Base-by-base conservation (phyloP, 2,329 filamentous ascomycete species). In the Aspergillus sp. region DNA sequence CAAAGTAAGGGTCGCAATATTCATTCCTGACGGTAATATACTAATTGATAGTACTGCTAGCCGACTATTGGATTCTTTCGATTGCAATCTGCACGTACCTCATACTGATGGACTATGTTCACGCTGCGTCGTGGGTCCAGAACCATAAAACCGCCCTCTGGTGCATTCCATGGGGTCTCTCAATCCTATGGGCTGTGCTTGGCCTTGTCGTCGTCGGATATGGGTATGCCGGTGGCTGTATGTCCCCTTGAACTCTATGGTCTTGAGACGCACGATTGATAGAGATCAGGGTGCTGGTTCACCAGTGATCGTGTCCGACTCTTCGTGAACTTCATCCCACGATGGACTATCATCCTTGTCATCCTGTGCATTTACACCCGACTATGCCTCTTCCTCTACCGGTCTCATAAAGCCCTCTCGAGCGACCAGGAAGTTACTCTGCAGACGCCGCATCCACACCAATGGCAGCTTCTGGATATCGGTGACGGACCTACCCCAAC, bases 61-160 rank as follows among this genome's bases (percentile, higher is more conserved):
- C 57, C 17, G 57, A 59, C 32, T 59, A 59, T 23, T 59, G 57
- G 57, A 59, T 59, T 15, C 50, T 59, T 7, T 54, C 23, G 32
- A 54, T 59, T 38, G 57, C 51, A 17, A 39, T 54, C 21, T 59
- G 57, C 50, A 59, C 57, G 21, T 51, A 59, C 15, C 57, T 59
- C 2, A 59, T 59, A 42, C 44, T 59, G 5, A 59, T 59, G 57
- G 57, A 59, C 32, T 44, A 59, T 25, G 42, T 51, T 8, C 15
- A 27, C 5, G 51, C 57, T 11, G 41, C 51, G 5, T 49, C 57
- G 2, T 59, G 57, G 57, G 41, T 59, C 19, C 57, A 59, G n/a
- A 44, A 59, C 23, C 49, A 59, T 8, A 42, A 51, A 42, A 8
- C 42, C 23, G 21, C 32, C 19, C 30, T 59, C 6, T 59, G 57